A percentile compares a stretch with the other conserved stretches of the same genome.
phyloP scores from a whole-genome alignment of 2,329 filamentous ascomycete species.

The Fusarium guadeloupense region DNA sequence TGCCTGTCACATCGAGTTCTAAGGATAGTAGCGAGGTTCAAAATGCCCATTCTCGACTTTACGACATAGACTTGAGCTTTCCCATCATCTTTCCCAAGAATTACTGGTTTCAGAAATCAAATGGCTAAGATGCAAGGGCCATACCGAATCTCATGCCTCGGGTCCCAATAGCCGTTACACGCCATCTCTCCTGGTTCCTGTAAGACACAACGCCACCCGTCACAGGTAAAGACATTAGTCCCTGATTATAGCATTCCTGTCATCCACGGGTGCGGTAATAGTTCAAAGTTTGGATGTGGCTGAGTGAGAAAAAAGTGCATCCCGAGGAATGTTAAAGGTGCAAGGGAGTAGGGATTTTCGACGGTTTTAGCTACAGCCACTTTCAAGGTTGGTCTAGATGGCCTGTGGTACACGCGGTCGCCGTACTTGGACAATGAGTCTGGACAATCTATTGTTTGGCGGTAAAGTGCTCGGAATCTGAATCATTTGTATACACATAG shows the following conservation, averaged over 20 bases:
- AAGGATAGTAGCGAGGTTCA: not conserved
- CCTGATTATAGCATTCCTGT: constrained; percentile 17
- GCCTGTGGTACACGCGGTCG: not conserved
- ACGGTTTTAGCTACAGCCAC: constrained; percentile 6
- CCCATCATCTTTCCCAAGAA: not conserved
- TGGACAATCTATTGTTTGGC: not conserved
- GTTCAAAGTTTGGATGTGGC: constrained; percentile 17
- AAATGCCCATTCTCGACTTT: not conserved
- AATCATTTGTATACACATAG: too few species aligned
- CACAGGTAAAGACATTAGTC: not conserved
- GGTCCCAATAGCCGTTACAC: constrained; percentile 4
- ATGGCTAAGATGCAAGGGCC: not conserved
- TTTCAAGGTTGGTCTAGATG: constrained; percentile 3
- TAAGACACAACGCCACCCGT: constrained; percentile 1
- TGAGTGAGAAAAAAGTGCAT: not conserved
- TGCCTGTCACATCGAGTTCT: not conserved
- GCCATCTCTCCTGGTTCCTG: not conserved
- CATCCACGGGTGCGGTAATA: not conserved
- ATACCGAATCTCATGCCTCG: not conserved
- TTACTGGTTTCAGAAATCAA: not conserved
- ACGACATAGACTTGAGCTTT: too few species aligned
- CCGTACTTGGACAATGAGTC: not conserved
- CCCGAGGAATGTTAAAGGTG: constrained; percentile 15
- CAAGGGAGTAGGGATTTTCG: not conserved
- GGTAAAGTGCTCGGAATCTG: not conserved